phyloP scores from a whole-genome alignment of 2,329 filamentous ascomycete species.

The Fusarium luffae region DNA sequence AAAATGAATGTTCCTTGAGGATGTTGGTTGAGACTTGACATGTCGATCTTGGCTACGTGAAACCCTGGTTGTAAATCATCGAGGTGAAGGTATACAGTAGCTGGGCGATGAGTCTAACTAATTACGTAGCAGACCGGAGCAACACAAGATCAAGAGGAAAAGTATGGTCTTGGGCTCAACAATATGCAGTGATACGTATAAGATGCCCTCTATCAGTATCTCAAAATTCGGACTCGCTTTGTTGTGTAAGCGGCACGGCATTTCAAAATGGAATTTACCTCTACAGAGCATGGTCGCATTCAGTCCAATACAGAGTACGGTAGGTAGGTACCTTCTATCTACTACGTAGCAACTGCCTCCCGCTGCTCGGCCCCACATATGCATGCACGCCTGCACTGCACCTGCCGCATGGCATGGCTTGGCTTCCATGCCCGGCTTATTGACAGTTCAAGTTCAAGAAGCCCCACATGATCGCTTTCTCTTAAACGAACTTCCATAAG shows the following conservation, averaged over 20 bases:
- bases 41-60: conserved; percentile 16
- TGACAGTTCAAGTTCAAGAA: not conserved
- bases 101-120: not conserved
- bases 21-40: conserved; percentile 14
- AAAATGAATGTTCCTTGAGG: conserved; percentile 16
- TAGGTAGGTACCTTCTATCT: not conserved
- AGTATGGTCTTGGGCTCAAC: not conserved
- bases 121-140: not conserved
- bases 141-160: not conserved
- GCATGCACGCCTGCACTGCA: conserved; percentile 2
- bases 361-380: conserved; percentile 36
- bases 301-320: not conserved
- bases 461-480: not conserved
- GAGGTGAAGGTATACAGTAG: not conserved
- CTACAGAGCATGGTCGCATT: not conserved
- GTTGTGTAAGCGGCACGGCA: conserved; percentile 11
- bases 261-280: conserved; percentile 10
- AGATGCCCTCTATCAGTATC: not conserved
- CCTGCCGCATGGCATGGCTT: conserved; percentile 22
- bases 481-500: not conserved
- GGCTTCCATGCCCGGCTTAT: conserved; percentile 1
- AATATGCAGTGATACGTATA: not conserved
- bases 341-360: not conserved
- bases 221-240: conserved; percentile 2
- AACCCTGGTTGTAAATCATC: conserved; percentile 25